Conservation (phyloP, 164 flowering plant genomes). For the Sextonia rubra region DNA sequence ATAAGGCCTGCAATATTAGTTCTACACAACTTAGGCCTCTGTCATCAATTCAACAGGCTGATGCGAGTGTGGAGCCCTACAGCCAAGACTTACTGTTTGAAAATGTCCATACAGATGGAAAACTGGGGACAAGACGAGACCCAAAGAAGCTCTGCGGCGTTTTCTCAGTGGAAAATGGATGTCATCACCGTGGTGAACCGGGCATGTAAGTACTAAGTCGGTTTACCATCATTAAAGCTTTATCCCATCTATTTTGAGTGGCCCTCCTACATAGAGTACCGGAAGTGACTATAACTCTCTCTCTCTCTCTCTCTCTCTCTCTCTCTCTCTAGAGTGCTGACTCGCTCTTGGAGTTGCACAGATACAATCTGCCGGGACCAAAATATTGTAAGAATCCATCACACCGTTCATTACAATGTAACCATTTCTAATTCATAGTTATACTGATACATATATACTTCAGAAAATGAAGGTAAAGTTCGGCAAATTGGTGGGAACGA, state of each 20-base stretch:
- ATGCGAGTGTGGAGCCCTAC: conserved; percentile 35
- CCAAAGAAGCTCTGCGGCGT: conserved; percentile 8
- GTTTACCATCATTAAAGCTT: background rate
- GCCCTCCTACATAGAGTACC: background rate
- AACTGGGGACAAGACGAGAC: conserved; percentile 14
- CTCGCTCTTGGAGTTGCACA: conserved; percentile 30
- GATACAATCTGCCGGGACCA: conserved; percentile 16
- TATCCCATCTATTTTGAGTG: background rate
- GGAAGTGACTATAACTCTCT: background rate
- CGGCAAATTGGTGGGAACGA: background rate
- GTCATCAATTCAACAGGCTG: conserved; percentile 32
- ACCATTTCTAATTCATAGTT: background rate
- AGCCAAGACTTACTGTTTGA: conserved; percentile 41
- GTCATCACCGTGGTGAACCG: conserved; percentile 5
- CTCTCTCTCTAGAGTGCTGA: conserved; percentile 13
- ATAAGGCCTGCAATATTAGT: conserved; percentile 5
- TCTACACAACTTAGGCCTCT: conserved; percentile 18
- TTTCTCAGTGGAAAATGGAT: conserved; percentile 8
- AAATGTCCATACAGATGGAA: conserved; percentile 23
- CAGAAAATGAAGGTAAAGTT: conserved; percentile 1
- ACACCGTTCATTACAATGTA: background rate
- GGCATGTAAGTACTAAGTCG: conserved; percentile 18
- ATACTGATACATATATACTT: too few relatives aligned
- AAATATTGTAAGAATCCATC: conserved; percentile 10
- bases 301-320: conserved; percentile 2